Evolutionary conservation across 2,329 filamentous ascomycete genomes (phyloP).

Genomic region (Tolypocladium capitatum): DNA sequence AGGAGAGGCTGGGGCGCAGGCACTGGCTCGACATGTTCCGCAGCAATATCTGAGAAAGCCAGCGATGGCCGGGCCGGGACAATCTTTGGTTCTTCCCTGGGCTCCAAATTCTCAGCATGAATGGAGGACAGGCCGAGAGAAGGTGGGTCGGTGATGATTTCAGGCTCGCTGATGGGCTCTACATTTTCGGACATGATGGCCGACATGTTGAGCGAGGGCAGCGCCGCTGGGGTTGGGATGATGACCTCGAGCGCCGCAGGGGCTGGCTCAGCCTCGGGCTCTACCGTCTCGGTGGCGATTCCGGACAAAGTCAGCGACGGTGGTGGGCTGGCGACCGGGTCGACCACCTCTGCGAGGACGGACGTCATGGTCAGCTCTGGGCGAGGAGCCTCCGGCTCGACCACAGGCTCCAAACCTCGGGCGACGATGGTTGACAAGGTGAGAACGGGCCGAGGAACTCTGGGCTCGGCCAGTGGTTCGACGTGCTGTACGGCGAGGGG

Average conservation of each 20-base stretch:
- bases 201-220: conserved; percentile 2
- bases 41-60: conserved; percentile 19
- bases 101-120: conserved; percentile 19
- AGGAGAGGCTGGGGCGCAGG: conserved; percentile 11
- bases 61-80: conserved; percentile 10
- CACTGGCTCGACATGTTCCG: conserved; percentile 24
- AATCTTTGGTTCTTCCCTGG: conserved; percentile 16
- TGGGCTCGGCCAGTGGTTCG: conserved; percentile 15
- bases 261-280: conserved; percentile 11
- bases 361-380: conserved; percentile 13
- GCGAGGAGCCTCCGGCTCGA: conserved; percentile 12
- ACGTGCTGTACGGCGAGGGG: conserved; percentile 15
- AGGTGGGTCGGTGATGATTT: conserved; percentile 1
- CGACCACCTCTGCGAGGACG: conserved; percentile 10
- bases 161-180: conserved; percentile 14
- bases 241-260: conserved; percentile 1
- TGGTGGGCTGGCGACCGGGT: conserved; percentile 3
- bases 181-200: conserved; percentile 12
- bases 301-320: conserved; percentile 16
- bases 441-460: conserved; percentile 8
- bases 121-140: conserved; percentile 18
- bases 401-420: conserved; percentile 13
- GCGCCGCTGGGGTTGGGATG: neutral
- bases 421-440: conserved; percentile 13
- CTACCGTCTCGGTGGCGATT: conserved; percentile 17